Evolutionary conservation across 116 monocot genomes (phyloP).

Genomic region (Phalaenopsis hybrid): DNA sequence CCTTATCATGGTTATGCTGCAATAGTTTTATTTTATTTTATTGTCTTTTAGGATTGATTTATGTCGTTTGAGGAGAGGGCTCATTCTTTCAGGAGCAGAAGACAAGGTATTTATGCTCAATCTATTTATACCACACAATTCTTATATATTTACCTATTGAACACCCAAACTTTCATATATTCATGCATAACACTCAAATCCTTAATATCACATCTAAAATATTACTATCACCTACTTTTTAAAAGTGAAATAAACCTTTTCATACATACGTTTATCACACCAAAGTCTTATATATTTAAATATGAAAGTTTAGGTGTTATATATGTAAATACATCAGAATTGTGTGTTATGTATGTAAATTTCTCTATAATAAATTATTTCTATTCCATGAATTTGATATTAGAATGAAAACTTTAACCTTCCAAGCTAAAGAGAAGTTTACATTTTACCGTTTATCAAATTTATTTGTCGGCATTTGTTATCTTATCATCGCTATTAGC

Average conservation of each 20-base stretch:
- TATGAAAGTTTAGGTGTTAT: no score
- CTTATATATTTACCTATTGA: no score
- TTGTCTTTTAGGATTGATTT: slow-evolving; percentile 38
- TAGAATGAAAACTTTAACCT: not conserved
- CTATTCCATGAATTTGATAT: not conserved
- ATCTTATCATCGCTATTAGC: not conserved
- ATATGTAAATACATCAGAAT: no score
- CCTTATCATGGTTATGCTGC: not conserved
- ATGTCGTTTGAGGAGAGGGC: slow-evolving; percentile 71
- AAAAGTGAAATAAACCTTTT: no score
- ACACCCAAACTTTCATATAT: no score
- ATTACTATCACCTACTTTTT: no score
- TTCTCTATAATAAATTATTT: slow-evolving; percentile 1
- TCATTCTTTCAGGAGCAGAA: slow-evolving; percentile 64
- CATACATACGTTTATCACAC: no score
- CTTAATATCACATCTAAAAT: no score
- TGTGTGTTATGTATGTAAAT: no score
- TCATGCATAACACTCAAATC: no score
- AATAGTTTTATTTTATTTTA: slow-evolving; percentile 2
- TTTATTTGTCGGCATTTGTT: not conserved
- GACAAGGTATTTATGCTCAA: slow-evolving; percentile 48
- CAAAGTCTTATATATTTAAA: no score
- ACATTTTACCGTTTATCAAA: not conserved
- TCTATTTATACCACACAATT: not conserved
- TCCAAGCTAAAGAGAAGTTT: slow-evolving; percentile 1